Conservation (phyloP, 2,329 filamentous ascomycete genomes). For the Stachybotrys echinatus region DNA sequence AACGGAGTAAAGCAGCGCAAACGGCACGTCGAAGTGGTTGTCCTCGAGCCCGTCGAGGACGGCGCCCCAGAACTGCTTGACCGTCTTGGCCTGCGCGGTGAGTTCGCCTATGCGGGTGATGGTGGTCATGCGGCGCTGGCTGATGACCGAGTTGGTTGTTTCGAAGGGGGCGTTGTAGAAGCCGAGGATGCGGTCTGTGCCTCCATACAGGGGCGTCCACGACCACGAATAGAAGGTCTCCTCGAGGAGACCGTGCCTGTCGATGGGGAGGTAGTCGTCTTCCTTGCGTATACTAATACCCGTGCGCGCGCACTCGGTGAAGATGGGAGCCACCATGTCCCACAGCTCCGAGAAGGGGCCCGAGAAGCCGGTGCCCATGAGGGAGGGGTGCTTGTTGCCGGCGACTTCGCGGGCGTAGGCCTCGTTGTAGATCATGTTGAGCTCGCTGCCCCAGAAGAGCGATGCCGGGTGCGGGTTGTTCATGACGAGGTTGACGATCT, state of each 20-base stretch:
- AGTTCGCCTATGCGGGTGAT: constrained; percentile 25
- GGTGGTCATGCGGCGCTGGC: constrained; percentile 25
- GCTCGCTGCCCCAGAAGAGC: constrained; percentile 57
- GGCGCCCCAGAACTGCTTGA: constrained; percentile 27
- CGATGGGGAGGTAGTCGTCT: constrained; percentile 24
- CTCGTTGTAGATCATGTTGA: constrained; percentile 61
- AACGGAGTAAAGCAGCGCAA: constrained; percentile 35
- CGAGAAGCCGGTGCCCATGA: constrained; percentile 54
- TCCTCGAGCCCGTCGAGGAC: constrained; percentile 25
- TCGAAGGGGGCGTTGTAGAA: constrained; percentile 35
- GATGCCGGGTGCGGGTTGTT: constrained; percentile 38
- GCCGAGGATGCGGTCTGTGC: constrained; percentile 26
- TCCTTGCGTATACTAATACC: constrained; percentile 26
- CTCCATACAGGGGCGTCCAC: constrained; percentile 30
- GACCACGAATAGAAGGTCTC: constrained; percentile 34
- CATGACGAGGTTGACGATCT: constrained; percentile 31
- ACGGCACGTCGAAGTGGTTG: constrained; percentile 31
- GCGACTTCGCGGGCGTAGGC: constrained; percentile 50
- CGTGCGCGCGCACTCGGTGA: constrained; percentile 29
- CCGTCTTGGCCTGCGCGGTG: constrained; percentile 22
- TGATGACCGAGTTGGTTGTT: constrained; percentile 26
- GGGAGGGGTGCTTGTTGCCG: constrained; percentile 55
- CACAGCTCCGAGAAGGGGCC: constrained; percentile 51
- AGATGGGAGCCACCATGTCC: constrained; percentile 22
- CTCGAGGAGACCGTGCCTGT: constrained; percentile 28